phyloP scores from a whole-genome alignment of 176 grass and related monocot species.

The Lolium rigidum region DNA sequence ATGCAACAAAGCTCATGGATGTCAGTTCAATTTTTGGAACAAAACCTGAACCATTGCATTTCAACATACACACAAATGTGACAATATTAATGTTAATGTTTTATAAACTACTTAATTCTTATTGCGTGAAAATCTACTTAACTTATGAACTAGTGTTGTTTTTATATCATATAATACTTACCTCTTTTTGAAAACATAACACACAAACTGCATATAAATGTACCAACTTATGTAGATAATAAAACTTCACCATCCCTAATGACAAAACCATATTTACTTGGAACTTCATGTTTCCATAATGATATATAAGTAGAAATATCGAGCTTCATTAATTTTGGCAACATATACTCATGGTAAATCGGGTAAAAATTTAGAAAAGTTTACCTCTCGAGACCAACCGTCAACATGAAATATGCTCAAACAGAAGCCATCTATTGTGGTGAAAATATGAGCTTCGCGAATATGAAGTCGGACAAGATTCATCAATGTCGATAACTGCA shows the following conservation, averaged over 20 bases:
- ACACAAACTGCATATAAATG: not conserved
- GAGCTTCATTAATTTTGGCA: not conserved
- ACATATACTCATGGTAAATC: not conserved
- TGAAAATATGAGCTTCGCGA: slow-evolving; percentile 89
- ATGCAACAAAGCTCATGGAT: not conserved
- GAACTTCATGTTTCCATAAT: not conserved
- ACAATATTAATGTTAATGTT: not conserved
- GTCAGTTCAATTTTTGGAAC: not conserved
- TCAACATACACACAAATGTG: not conserved
- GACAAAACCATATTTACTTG: not conserved
- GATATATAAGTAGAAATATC: no score
- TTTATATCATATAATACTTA: not conserved
- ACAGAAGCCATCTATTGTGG: slow-evolving; percentile 74
- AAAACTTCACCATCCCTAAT: no score
- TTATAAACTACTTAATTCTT: not conserved
- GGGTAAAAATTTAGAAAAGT: not conserved
- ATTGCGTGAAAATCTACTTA: not conserved
- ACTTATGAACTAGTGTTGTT: not conserved
- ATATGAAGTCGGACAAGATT: slow-evolving; percentile 62
- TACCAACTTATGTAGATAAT: not conserved
- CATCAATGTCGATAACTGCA: slow-evolving; percentile 13
- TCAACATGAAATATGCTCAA: slow-evolving; percentile 86
- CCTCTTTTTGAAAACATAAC: not conserved
- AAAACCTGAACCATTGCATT: not conserved
- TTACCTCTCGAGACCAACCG: slow-evolving; percentile 81